phyloP scores from a whole-genome alignment of 1,284 basidiomycete species.

The Fistulinella cinereoalba region DNA sequence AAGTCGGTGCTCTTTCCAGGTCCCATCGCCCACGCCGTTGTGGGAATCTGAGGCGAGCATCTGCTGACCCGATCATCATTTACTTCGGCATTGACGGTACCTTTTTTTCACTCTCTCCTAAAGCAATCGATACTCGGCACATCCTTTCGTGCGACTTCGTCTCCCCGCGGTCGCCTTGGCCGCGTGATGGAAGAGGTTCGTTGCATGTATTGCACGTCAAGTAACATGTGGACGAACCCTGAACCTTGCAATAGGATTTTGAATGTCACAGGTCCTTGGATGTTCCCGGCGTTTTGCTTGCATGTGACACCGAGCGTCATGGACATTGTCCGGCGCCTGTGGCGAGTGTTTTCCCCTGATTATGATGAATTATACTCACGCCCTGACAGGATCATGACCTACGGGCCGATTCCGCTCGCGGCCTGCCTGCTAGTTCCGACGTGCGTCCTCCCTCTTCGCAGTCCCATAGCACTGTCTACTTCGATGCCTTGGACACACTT shows the following conservation, averaged over 20 bases:
- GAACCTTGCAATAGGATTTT: no score
- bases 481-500: slow-evolving; percentile 21
- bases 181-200: slow-evolving; percentile 24
- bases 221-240: no score
- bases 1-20: slow-evolving; percentile 14
- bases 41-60: slow-evolving; percentile 14
- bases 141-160: slow-evolving; percentile 14
- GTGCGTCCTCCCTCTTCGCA: background rate
- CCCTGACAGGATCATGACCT: slow-evolving; percentile 11
- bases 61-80: background rate
- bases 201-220: no score
- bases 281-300: background rate
- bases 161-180: slow-evolving; percentile 14
- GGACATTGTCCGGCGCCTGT: background rate
- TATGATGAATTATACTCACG: background rate
- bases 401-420: slow-evolving; percentile 11
- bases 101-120: background rate
- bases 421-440: slow-evolving; percentile 2
- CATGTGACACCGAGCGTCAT: background rate
- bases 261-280: background rate
- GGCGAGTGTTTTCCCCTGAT: slow-evolving; percentile 3
- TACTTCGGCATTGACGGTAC: background rate
- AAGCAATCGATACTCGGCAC: slow-evolving; percentile 7
- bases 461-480: slow-evolving; percentile 23
- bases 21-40: slow-evolving; percentile 13